Conservation (phyloP, 1,139 yeast species). For the Candida pseudoviswanathii region DNA sequence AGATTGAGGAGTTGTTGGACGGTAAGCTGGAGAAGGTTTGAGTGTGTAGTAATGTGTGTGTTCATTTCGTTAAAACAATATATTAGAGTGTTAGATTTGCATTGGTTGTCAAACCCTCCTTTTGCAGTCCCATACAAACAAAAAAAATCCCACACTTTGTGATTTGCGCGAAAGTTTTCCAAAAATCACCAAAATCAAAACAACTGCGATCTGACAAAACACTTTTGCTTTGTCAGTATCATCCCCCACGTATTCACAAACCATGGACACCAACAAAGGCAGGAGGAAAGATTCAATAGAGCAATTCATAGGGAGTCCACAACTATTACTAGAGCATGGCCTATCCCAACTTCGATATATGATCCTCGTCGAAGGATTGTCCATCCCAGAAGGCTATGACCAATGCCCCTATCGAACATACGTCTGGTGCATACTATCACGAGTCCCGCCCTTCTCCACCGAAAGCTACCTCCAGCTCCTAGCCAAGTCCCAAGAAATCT, state of each 20-base stretch:
- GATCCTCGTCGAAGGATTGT: conserved; percentile 78
- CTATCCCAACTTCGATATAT: conserved; percentile 77
- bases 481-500: conserved; percentile 53
- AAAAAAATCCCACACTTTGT: neutral
- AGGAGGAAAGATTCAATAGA: conserved; percentile 68
- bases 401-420: conserved; percentile 70
- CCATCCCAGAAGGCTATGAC: conserved; percentile 49
- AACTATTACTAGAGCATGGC: conserved; percentile 67
- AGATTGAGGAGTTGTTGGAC: conserved; percentile 3
- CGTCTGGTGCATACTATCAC: conserved; percentile 79
- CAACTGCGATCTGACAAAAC: neutral
- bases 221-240: too few relatives aligned
- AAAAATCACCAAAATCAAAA: conserved; percentile 1
- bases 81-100: neutral
- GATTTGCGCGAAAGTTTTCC: conserved; percentile 1
- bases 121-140: neutral
- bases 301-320: conserved; percentile 61
- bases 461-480: conserved; percentile 58
- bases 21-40: neutral
- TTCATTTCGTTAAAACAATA: neutral
- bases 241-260: too few relatives aligned
- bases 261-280: conserved; percentile 25
- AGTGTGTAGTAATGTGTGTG: neutral
- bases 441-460: conserved; percentile 61
- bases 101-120: neutral